Evolutionary conservation across 2,329 filamentous ascomycete genomes (phyloP).

Genomic region (Pezizomycotina sp.): DNA sequence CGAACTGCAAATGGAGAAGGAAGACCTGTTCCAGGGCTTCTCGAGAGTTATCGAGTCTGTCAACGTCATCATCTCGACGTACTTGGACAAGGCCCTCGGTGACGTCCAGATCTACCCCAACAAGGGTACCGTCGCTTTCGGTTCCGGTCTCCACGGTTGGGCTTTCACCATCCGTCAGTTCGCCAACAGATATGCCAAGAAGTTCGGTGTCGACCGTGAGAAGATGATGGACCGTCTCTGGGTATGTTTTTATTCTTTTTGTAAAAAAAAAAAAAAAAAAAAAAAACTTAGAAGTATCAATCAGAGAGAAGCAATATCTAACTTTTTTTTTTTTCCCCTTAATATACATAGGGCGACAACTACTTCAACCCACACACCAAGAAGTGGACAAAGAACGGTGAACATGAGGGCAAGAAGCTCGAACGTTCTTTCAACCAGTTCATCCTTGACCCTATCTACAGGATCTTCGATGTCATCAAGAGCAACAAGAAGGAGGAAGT

Average conservation of each 20-base stretch:
- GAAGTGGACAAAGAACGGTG: slow-evolving; percentile 88
- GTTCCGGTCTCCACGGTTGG: slow-evolving; percentile 99
- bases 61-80: slow-evolving; percentile 99
- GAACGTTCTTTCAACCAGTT: slow-evolving; percentile 99
- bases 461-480: slow-evolving; percentile 91
- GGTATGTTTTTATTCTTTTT: slow-evolving; percentile 40
- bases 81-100: slow-evolving; percentile 91
- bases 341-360: slow-evolving; percentile 58
- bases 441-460: slow-evolving; percentile 99
- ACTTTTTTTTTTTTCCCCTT: slow-evolving; percentile 2
- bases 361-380: slow-evolving; percentile 99
- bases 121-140: slow-evolving; percentile 95
- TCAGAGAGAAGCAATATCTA: too few species aligned
- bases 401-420: slow-evolving; percentile 65
- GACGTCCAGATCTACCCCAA: slow-evolving; percentile 98
- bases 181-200: slow-evolving; percentile 91
- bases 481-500: slow-evolving; percentile 98
- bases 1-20: slow-evolving; percentile 95
- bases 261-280: too few species aligned
- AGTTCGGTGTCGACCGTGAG: slow-evolving; percentile 98
- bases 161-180: slow-evolving; percentile 99
- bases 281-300: too few species aligned
- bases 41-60: slow-evolving; percentile 98
- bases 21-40: slow-evolving; percentile 99
- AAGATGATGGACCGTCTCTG: slow-evolving; percentile 99